Evolutionary conservation across 306 rosid genomes (phyloP), one percentile per base, ranked within the genome.

Genomic region (Cucumis hystrix): DNA sequence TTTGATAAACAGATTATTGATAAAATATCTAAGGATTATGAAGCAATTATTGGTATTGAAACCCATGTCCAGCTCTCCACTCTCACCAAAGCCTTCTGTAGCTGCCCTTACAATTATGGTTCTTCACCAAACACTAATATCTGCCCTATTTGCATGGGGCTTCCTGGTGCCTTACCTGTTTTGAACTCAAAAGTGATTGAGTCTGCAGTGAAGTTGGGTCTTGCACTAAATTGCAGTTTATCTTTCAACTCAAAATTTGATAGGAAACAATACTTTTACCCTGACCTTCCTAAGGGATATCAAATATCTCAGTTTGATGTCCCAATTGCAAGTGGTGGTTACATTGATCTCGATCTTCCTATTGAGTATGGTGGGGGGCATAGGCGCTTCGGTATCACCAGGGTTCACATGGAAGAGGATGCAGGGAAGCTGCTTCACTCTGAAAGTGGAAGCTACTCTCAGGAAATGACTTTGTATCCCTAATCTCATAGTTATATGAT

Each of bases 331-430:
- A 71, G 80, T 30, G 85, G 86, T 6, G 98, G 98, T 37, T 88
- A 77, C 80, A 70, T 95, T 81, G 93, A 95, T 82, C 79, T 95
- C 58, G 98, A 92, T 78, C 85, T 95, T 86, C 98, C 97, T 0
- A 58, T 90, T 74, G 97, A 89, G 81, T 90, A 79, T 87, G 98
- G 98, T 57, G 97, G 98, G 4, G 96, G 97, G 73, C 97, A 89
- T 80, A 89, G 85, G 86, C 88, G 83, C 78, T 92, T 95, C 83
- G 98, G 98, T 75, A 83, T 95, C 82, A 92, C 98, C 43, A 92
- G 98, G 85, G 98, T 95, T 82, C 98, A 95, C 84, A 92, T 95
- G 97, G 97, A 95, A 88, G 98, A 95, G 88, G 97, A 95, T 89
- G 98, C 97, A 0, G 98, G 97, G 76, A 95, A 95, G 87, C 84